Evolutionary conservation across 768 basidiomycete genomes (phyloP), one percentile per base, ranked within the genome.

Genomic region (Clavaria fumosa): DNA sequence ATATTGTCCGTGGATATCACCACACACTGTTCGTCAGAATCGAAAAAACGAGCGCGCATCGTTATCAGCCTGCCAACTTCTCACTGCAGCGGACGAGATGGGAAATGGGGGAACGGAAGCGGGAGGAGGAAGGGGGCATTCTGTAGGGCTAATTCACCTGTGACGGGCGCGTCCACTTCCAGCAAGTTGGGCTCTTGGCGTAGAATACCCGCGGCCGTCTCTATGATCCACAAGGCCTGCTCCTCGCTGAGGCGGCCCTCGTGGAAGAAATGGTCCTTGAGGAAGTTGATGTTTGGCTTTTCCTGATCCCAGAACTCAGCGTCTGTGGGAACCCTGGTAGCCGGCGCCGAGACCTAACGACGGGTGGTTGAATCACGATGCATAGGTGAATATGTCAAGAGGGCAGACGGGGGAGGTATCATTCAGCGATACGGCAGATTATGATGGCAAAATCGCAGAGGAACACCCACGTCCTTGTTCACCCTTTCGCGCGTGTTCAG

Each of bases 1-100:
- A 63, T 99, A 99, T 85, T 99, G 93, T 1, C 93, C 93, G 50
- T 97, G 93, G 32, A 97, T 95, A 61, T 97, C 93, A 34, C 93
- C 95, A 56, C 93, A 97, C 23, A 90, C 88, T 89, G 49, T n/a
- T 23, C 15, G 4, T 14, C 23, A 4, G 6, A n/a, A n/a, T n/a
- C n/a, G 5, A 32, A 21, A 4, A 21, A 30, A 20, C 34, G 22
- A 11, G 18, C 28, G n/a, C 18, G 5, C 21, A 6, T 18, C 17
- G 22, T 20, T n/a, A 36, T 12, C 10, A 28, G n/a, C n/a, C n/a
- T n/a, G n/a, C n/a, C n/a, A n/a, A n/a, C n/a, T n/a, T n/a, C n/a
- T n/a, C n/a, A n/a, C n/a, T n/a, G n/a, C n/a, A n/a, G n/a, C n/a
- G n/a, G n/a, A n/a, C n/a, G n/a, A n/a, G n/a, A n/a, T n/a, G n/a